Evolutionary conservation across 306 rosid genomes (phyloP), one percentile per base, ranked within the genome.

Genomic region (Dicorynia guianensis): DNA sequence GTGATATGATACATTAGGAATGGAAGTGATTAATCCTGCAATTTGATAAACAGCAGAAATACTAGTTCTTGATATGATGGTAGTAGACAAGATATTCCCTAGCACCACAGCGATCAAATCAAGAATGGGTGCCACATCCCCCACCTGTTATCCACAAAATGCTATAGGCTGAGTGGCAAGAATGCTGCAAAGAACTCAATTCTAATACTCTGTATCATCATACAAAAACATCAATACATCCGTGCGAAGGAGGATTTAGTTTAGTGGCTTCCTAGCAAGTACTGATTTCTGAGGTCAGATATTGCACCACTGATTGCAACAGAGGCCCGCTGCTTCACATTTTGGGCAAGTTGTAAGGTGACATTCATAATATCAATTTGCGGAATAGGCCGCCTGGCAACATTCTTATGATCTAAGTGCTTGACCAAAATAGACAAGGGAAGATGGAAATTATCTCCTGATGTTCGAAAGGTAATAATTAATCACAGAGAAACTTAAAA

Each of bases 361-460:
- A 76, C 87, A 74, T 82, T 87, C 73, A 90, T 82, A 43, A 92
- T 87, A 72, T 85, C 84, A 34, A 85, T 85, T 85, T 90, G 97
- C 74, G 90, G 38, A 64, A 63, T 84, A 76, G 96, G 97, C 73
- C 85, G 71, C 88, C 85, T 92, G 57, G 78, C 86, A 49, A 89
- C 87, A 81, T 86, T 89, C 89, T 87, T 96, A 75, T 96, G 97
- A 86, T 96, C 99, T 93, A 96, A 87, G 86, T 96, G 99, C 88
- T 96, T 96, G 89, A 92, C 87, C 88, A 96, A 80, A 76, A 84
- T 89, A 61, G 97, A 88, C 79, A 96, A 81, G 66, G 92, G 48
- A 70, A 90, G 78, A 86, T 92, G 97, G 76, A 96, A 90, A 76
- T 90, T 86, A 86, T 90, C 92, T 62, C 99, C 99, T 96, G 96